A percentile compares a stretch with the other conserved stretches of the same genome.
These are phyloP conservation scores for Bonia amplexicaulis DNA, from an alignment of 176 grass and related monocot species.

Conservation along the genomic window DNA sequence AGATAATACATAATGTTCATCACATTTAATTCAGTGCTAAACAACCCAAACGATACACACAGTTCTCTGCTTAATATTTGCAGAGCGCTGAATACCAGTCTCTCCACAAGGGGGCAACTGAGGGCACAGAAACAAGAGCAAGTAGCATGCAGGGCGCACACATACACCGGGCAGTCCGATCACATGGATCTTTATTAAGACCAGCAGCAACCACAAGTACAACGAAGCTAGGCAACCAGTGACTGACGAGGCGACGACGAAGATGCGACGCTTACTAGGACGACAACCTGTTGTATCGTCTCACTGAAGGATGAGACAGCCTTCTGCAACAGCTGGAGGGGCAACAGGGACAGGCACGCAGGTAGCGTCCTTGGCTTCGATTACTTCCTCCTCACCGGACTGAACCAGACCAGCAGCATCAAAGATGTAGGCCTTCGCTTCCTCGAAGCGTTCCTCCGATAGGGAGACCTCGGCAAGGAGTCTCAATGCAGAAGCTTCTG, in stretches of 20 bases:
- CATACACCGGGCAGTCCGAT: constrained; percentile 22
- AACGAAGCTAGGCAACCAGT: neutral
- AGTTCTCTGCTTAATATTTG: constrained; percentile 32
- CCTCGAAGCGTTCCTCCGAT: constrained; percentile 81
- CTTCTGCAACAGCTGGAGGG: constrained; percentile 48
- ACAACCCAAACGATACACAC: constrained; percentile 17
- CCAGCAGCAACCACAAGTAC: constrained; percentile 23
- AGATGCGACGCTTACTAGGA: neutral
- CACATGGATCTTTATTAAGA: constrained; percentile 33
- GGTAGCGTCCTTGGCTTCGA: constrained; percentile 12
- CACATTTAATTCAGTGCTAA: constrained; percentile 15
- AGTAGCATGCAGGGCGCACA: neutral
- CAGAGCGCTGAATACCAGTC: constrained; percentile 14
- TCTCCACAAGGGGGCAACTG: constrained; percentile 1
- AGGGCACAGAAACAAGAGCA: constrained; percentile 8
- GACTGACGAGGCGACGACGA: neutral
- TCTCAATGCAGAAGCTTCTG: constrained; percentile 74
- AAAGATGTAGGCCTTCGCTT: constrained; percentile 84
- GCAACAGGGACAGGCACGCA: constrained; percentile 2
- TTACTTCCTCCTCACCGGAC: constrained; percentile 17
- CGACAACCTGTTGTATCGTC: neutral
- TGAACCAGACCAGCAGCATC: constrained; percentile 57
- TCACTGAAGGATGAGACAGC: constrained; percentile 79
- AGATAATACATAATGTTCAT: constrained; percentile 10
- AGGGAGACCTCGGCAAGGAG: constrained; percentile 88